These are phyloP conservation scores for Lizonia empirigonia DNA, from an alignment of 2,329 filamentous ascomycete species.

Conservation along the genomic window DNA sequence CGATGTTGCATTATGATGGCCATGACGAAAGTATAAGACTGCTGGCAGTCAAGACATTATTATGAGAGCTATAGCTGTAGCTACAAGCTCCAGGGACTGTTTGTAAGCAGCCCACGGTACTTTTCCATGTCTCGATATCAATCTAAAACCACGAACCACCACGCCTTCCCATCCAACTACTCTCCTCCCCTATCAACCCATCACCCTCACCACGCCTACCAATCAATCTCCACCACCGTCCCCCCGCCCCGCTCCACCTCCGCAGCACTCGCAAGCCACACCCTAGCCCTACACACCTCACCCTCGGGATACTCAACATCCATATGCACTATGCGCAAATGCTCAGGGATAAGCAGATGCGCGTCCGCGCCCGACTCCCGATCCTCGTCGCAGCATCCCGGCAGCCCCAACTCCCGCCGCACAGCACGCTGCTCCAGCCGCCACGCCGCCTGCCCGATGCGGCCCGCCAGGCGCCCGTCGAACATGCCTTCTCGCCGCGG, in stretches of 20 bases:
- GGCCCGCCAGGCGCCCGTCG: constrained; percentile 66
- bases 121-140: constrained; percentile 12
- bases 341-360: constrained; percentile 27
- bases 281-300: constrained; percentile 21
- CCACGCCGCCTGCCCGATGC: constrained; percentile 34
- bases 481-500: constrained; percentile 57
- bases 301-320: constrained; percentile 28
- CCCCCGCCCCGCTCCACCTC: constrained; percentile 22
- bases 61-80: constrained; percentile 1
- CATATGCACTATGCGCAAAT: constrained; percentile 26
- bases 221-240: constrained; percentile 15
- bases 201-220: not conserved
- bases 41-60: constrained; percentile 16
- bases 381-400: no score
- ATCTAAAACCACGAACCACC: constrained; percentile 1
- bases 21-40: constrained; percentile 8
- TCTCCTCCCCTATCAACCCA: not conserved
- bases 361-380: constrained; percentile 18
- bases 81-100: constrained; percentile 7
- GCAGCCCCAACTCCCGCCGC: constrained; percentile 19
- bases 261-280: constrained; percentile 28
- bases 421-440: constrained; percentile 34
- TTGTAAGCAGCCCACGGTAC: constrained; percentile 13
- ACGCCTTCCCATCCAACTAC: not conserved
- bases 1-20: constrained; percentile 16